A percentile compares a stretch with the other conserved stretches of the same genome.
Evolutionary conservation across 345 rosid genomes (phyloP).

Genomic region (Hibiscus syriacus): DNA sequence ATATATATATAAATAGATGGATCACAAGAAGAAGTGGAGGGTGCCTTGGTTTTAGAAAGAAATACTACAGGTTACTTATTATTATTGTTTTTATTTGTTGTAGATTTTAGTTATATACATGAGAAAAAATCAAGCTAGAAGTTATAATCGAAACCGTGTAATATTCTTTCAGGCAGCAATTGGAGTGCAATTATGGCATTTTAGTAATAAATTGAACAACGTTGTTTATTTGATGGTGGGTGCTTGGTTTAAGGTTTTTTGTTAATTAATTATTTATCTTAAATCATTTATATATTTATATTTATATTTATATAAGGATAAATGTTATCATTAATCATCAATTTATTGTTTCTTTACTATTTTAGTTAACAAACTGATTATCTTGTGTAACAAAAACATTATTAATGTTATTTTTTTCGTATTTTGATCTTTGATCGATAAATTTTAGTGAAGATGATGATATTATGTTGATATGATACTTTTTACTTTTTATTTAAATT

Average conservation of each 20-base stretch:
- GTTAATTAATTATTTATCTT: no score
- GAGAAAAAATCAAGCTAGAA: background rate
- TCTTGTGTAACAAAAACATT: no score
- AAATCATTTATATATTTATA: no score
- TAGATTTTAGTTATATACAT: background rate
- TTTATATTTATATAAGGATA: no score
- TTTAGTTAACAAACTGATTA: no score
- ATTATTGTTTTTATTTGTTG: background rate
- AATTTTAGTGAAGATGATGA: no score
- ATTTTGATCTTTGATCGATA: no score
- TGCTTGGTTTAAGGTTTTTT: background rate
- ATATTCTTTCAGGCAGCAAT: background rate
- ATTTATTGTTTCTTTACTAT: no score
- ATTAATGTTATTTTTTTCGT: no score
- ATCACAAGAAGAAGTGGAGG: background rate
- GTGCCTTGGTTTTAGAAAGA: background rate
- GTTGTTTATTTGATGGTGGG: background rate
- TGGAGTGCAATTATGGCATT: background rate
- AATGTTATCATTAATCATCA: no score
- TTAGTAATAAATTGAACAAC: background rate
- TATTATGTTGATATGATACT: no score
- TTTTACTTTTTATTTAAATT: no score
- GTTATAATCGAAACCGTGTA: background rate
- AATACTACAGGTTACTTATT: background rate
- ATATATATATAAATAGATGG: constrained; percentile 1